phyloP scores from a whole-genome alignment of 441 rosid genomes.

The Croton setiger region DNA sequence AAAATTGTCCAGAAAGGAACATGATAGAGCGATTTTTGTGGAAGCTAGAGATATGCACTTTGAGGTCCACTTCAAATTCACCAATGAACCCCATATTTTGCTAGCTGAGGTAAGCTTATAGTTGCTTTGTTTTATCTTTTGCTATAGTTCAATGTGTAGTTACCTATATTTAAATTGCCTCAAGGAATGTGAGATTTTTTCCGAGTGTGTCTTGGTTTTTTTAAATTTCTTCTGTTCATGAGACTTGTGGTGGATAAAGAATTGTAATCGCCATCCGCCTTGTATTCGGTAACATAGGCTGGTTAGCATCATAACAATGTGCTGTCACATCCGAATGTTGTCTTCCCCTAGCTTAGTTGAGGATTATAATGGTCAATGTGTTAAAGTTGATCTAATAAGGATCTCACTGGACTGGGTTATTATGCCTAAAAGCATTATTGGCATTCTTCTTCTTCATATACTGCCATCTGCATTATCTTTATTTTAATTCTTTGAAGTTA shows the following conservation, averaged over 20 bases:
- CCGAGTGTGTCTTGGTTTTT: background rate
- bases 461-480: background rate
- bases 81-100: slow-evolving; percentile 73
- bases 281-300: background rate
- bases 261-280: background rate
- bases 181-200: background rate
- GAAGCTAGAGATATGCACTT: slow-evolving; percentile 46
- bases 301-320: background rate
- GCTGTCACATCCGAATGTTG: background rate
- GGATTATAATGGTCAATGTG: background rate
- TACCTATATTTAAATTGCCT: background rate
- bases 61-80: slow-evolving; percentile 77
- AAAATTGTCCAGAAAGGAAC: slow-evolving; percentile 22
- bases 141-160: background rate
- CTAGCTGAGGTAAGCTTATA: slow-evolving; percentile 69
- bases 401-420: background rate
- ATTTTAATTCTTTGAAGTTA: background rate
- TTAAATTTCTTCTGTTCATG: background rate
- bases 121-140: background rate
- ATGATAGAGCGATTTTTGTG: slow-evolving; percentile 55
- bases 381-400: background rate
- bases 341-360: background rate
- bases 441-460: background rate
- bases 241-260: background rate
- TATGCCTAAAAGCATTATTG: background rate